A percentile compares a stretch with the other conserved stretches of the same genome.
These are phyloP conservation scores for Dactylellina haptotyla DNA, from an alignment of 2,329 filamentous ascomycete species.

Conservation along the genomic window DNA sequence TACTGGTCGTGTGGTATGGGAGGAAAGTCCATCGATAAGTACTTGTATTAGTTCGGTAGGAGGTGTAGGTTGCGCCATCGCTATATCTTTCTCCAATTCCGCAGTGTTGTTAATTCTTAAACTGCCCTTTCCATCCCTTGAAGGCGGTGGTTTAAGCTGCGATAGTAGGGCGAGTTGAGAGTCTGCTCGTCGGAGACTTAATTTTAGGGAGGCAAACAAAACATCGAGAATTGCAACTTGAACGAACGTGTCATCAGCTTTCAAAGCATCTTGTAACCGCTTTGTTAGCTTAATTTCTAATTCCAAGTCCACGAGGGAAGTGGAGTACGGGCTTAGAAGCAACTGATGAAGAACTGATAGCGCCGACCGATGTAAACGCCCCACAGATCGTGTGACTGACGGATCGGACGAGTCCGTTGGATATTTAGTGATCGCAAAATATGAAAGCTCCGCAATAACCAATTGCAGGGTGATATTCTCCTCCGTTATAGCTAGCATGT, in stretches of 20 bases:
- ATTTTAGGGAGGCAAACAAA: slow-evolving; percentile 77
- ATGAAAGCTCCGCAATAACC: slow-evolving; percentile 69
- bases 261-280: slow-evolving; percentile 71
- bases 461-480: slow-evolving; percentile 72
- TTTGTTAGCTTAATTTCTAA: slow-evolving; percentile 78
- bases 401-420: slow-evolving; percentile 58
- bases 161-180: slow-evolving; percentile 59
- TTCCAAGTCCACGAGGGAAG: slow-evolving; percentile 70
- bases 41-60: slow-evolving; percentile 81
- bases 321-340: slow-evolving; percentile 71
- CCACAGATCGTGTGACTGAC: slow-evolving; percentile 65
- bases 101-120: slow-evolving; percentile 27
- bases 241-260: slow-evolving; percentile 72
- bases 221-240: slow-evolving; percentile 82
- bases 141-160: slow-evolving; percentile 56
- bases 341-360: slow-evolving; percentile 77
- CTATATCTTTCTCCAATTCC: slow-evolving; percentile 60
- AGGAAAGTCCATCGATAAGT: slow-evolving; percentile 81
- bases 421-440: slow-evolving; percentile 72
- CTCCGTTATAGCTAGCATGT: slow-evolving; percentile 60
- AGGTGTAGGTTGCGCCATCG: slow-evolving; percentile 67
- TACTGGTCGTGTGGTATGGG: slow-evolving; percentile 76
- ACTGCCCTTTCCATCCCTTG: slow-evolving; percentile 47
- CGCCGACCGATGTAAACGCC: slow-evolving; percentile 76
- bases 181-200: slow-evolving; percentile 64